Percentiles rank a stretch among this genome's conserved stretches.
Evolutionary conservation across 1,284 basidiomycete genomes (phyloP).

Genomic region (Microbotryum violaceum): DNA sequence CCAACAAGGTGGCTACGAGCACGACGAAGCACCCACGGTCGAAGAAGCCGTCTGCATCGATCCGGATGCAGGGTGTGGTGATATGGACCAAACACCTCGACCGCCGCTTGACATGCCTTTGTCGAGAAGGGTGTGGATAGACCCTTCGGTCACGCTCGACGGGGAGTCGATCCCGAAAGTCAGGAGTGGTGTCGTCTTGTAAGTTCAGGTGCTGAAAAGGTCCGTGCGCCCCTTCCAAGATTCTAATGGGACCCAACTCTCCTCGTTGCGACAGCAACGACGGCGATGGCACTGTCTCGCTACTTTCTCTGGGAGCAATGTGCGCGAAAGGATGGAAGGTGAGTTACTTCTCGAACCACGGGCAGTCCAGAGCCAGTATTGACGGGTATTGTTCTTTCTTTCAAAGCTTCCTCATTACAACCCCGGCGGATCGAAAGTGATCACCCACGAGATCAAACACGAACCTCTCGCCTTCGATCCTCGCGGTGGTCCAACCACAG

Average conservation of each 20-base stretch:
- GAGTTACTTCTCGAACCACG: neutral
- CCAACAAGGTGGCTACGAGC: conserved; percentile 59
- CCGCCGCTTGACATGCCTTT: conserved; percentile 55
- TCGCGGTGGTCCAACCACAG: conserved; percentile 81
- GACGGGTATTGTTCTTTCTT: neutral
- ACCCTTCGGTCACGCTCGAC: conserved; percentile 62
- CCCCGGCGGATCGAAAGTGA: conserved; percentile 75
- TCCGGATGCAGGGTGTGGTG: conserved; percentile 3
- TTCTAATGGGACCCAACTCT: neutral
- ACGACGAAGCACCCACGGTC: conserved; percentile 49
- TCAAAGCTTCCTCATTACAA: conserved; percentile 69
- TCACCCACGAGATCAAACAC: conserved; percentile 86
- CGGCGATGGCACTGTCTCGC: conserved; percentile 90
- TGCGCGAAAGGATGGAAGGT: conserved; percentile 88
- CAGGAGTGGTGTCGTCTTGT: conserved; percentile 21
- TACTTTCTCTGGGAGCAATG: conserved; percentile 87
- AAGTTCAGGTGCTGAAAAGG: neutral
- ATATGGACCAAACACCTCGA: conserved; percentile 41
- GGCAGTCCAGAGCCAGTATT: neutral
- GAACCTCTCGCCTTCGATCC: conserved; percentile 64
- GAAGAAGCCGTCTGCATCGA: conserved; percentile 26
- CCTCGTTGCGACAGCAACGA: conserved; percentile 43
- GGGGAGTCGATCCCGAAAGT: conserved; percentile 29
- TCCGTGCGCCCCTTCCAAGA: neutral
- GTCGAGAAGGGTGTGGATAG: conserved; percentile 66